Base-by-base conservation (phyloP, 331 rosid genomes). In the Ulmus americana region DNA sequence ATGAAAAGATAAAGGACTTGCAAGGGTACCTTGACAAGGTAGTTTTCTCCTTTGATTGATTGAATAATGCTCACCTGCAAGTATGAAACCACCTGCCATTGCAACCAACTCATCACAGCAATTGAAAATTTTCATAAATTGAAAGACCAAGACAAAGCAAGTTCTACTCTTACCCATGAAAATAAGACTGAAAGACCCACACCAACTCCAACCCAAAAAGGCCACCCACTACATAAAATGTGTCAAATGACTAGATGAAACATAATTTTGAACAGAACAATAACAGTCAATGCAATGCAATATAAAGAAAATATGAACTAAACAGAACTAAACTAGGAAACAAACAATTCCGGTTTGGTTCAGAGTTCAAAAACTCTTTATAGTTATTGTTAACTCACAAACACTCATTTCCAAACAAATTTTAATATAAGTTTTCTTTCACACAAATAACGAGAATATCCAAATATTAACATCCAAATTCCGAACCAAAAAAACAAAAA, bases 161-260 rank as follows among this genome's bases (percentile, higher is more conserved):
- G 69, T 16, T 46, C 57, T 55, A 57, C 16, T 79, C 95, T 85
- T 85, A 94, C 99, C 90, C 83, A 65, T 70, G 99, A 81, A 79
- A 94, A 90, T 7, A 94, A 69, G 45, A 90, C 97, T 44, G 97
- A 87, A 55, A 94, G 79, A 68, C 90, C 99, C 79, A 94, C 97
- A 61, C 99, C 99, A 65, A 90, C 90, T 1, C 95, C 92, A 51
- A 94, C 82, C 99, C 97, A 90, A 70, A 94, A 90, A 46, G 97
- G 99, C 3, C 97, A 85, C 59, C 96, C 99, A 55, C 99, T 90
- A 61, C 16, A 63, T 75, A 67, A 72, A 59, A 68, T 11, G 49
- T 8, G 53, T 6, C 45, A 51, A 48, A 10, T 42, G 38, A 55
- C 22, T 45, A 53, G 14, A 40, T 7, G 55, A 22, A 51, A 53